These are phyloP conservation scores for Fraxinus cuspidata DNA, from an alignment of 257 asterid species.

Conservation along the genomic window DNA sequence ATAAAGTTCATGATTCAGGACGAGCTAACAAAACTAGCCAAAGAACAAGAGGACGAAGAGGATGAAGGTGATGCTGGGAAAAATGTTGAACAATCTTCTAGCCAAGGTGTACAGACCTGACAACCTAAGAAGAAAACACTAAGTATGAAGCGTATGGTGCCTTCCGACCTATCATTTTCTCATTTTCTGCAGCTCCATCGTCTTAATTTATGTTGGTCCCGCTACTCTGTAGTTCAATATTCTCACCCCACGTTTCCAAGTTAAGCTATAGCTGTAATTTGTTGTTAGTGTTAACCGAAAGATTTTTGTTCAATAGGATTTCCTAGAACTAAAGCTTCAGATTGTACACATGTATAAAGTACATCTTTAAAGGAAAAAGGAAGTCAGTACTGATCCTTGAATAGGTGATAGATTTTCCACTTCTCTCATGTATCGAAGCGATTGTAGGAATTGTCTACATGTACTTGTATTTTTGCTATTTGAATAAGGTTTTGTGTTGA, in stretches of 20 bases:
- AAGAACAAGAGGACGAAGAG: conserved; percentile 27
- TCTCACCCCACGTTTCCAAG: not conserved
- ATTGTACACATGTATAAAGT: not conserved
- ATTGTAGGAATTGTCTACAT: no score
- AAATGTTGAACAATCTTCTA: conserved; percentile 11
- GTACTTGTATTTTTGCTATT: not conserved
- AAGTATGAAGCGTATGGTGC: not conserved
- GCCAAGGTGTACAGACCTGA: conserved; percentile 28
- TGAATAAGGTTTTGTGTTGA: not conserved
- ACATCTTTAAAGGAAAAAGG: no score
- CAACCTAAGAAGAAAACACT: not conserved
- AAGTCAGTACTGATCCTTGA: not conserved
- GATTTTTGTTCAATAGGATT: conserved; percentile 18
- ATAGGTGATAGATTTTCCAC: not conserved
- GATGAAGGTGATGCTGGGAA: conserved; percentile 20
- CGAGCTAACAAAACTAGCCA: conserved; percentile 28
- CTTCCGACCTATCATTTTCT: not conserved
- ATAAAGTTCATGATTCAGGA: conserved; percentile 29
- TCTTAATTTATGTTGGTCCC: conserved; percentile 9
- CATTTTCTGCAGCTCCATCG: not conserved
- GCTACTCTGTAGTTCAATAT: conserved; percentile 17
- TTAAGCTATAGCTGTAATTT: conserved; percentile 23
- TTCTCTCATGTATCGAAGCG: not conserved
- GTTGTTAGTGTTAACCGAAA: conserved; percentile 15
- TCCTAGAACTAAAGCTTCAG: conserved; percentile 13